Base-by-base conservation (phyloP, 2,329 filamentous ascomycete species). In the Aspergillus viridinutans region DNA sequence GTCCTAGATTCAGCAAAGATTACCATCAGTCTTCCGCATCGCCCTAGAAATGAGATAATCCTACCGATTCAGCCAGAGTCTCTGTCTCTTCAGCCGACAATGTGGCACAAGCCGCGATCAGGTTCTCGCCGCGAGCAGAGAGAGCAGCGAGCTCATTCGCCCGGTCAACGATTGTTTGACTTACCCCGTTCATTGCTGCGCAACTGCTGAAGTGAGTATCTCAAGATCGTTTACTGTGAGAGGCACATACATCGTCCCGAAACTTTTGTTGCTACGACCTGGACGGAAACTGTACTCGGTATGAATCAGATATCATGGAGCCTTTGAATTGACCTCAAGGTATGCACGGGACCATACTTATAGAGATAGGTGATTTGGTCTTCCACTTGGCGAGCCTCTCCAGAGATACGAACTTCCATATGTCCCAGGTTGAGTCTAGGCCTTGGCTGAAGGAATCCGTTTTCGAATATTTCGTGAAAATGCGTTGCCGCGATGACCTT, bases 161-260 rank as follows among this genome's bases (percentile, higher is more conserved):
- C 55, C 92, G 84, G 17, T 87, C 77, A 6, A 97, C 82, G 9
- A 97, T 83, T 4, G 82, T 80, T 20, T 75, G 68, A 29, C 90
- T 87, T 14, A 99, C 85, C 1, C 92, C 92, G 66, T 96, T 97
- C 72, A 96, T 83, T 3, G 86, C 86, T 28, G 94, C 94, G 69
- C 94, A 97, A 53, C 80, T 84, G 58, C 49, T 28, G 26, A 8
- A 47, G 6, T 9, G 17, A 17, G 12, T 8, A 26, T 12, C 17
- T 35, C 1, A 17, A 29, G 9, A 10, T n/a, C 7, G 14, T 9
- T 8, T 47, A n/a, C 2, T 23, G 7, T 8, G 25, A 28, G 43
- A 47, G 20, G 14, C 14, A 60, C 72, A 56, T 71, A 83, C 73
- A 84, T 83, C 28, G 87, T 90, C 0, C 94, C 94, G 67, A 96